Evolutionary conservation across 106 monocot genomes (phyloP).

Genomic region (Ottelia alismoides): DNA sequence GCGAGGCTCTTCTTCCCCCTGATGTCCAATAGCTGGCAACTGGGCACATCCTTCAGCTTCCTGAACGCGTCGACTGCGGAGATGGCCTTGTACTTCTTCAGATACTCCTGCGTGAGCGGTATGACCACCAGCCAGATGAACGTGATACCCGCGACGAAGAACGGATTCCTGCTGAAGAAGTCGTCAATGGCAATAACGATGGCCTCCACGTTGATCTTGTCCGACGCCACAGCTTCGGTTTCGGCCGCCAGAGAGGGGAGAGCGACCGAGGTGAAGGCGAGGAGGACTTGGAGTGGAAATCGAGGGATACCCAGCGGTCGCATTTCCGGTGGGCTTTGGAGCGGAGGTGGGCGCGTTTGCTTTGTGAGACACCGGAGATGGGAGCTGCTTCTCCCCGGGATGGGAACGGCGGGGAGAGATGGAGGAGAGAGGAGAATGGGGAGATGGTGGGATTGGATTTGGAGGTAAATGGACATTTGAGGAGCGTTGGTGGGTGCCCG

Average conservation of each 20-base stretch:
- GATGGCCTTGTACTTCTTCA: conserved; percentile 71
- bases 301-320: not conserved
- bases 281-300: conserved; percentile 1
- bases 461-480: too few relatives aligned
- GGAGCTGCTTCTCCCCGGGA: too few relatives aligned
- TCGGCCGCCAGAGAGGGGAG: conserved; percentile 32
- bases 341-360: too few relatives aligned
- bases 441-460: too few relatives aligned
- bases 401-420: too few relatives aligned
- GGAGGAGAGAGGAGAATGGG: too few relatives aligned
- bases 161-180: conserved; percentile 78
- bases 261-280: conserved; percentile 12
- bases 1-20: conserved; percentile 55
- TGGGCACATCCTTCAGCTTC: conserved; percentile 63
- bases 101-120: conserved; percentile 58
- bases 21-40: conserved; percentile 66
- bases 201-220: conserved; percentile 67
- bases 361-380: too few relatives aligned
- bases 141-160: conserved; percentile 59
- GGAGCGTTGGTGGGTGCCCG: too few relatives aligned
- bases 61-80: conserved; percentile 56
- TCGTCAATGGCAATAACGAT: conserved; percentile 55
- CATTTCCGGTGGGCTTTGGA: too few relatives aligned
- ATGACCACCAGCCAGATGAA: conserved; percentile 74
- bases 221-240: conserved; percentile 15